Evolutionary conservation across 768 basidiomycete species (phyloP).

Genomic region (Mycena leptocephala): DNA sequence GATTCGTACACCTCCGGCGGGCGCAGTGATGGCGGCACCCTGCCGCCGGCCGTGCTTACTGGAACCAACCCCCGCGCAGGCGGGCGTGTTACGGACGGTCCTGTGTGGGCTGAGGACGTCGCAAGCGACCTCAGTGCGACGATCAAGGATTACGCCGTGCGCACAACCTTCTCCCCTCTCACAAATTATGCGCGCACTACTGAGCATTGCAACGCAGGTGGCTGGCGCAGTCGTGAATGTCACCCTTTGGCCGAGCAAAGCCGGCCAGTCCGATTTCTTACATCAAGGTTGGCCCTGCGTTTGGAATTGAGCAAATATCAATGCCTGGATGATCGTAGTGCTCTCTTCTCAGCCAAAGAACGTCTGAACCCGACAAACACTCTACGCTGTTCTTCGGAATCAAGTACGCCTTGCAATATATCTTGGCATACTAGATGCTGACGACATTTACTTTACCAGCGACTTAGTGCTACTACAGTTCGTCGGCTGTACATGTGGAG

Average conservation of each 20-base stretch:
- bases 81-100: conserved; percentile 58
- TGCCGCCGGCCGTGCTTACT: conserved; percentile 60
- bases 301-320: not conserved
- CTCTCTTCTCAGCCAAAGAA: conserved; percentile 55
- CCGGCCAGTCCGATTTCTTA: conserved; percentile 64
- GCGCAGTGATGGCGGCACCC: conserved; percentile 62
- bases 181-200: not conserved
- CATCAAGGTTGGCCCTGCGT: conserved; percentile 54
- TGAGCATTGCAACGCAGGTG: conserved; percentile 43
- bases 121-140: conserved; percentile 59
- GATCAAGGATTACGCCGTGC: conserved; percentile 70
- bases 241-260: conserved; percentile 67
- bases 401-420: conserved; percentile 53
- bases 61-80: conserved; percentile 53
- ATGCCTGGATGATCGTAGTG: conserved; percentile 20
- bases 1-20: conserved; percentile 71
- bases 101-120: conserved; percentile 68
- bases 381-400: conserved; percentile 72
- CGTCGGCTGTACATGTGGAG: conserved; percentile 44
- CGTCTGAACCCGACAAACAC: conserved; percentile 59
- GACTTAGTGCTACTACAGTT: conserved; percentile 58
- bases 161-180: conserved; percentile 23
- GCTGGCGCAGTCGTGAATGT: conserved; percentile 64
- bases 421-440: not conserved
- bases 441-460: not conserved